Base-by-base conservation (phyloP, 306 rosid genomes). In the Trifolium pratense region DNA sequence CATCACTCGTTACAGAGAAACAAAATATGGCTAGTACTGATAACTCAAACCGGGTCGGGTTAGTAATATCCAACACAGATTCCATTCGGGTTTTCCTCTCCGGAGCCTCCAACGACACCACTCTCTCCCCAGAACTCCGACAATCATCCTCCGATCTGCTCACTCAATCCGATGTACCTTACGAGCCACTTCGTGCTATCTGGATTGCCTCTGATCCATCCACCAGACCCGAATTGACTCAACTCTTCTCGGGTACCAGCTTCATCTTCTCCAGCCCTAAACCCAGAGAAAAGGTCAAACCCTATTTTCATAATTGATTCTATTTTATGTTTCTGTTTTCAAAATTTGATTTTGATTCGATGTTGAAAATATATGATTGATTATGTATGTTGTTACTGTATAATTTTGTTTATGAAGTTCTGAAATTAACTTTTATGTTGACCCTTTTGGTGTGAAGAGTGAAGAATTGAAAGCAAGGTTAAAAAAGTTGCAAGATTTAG, bases 381-480 rank as follows among this genome's bases (percentile, higher is more conserved):
- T 61, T 36, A 1, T 37, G 53, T 36, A 1, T 5, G 1, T 62
- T 51, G 4, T 11, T 10, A 3, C 34, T 15, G n/a, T n/a, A 3
- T 55, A 9, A 16, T 29, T 29, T 20, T 68, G 52, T 53, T 63
- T 17, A 7, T 32, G 52, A 14, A 26, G 16, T 26, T 70, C 37
- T 65, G 25, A 11, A 40, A 57, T 26, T 67, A 14, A 68, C 32
- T 43, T n/a, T 45, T 70, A 0, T 61, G 71, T 71, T 67, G 68
- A 26, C 6, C 34, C 11, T 66, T 75, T 75, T 65, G 62, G 49
- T 39, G 17, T 73, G 32, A 78, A 93, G 98, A 87, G 97, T 68
- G 92, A 93, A 83, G 98, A 93, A 79, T 71, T 93, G 79, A 89
- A 87, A 83, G 88, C 84, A 2, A 89, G 97, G 71, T 79, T 93